Evolutionary conservation across 768 basidiomycete genomes (phyloP).

Genomic region (Rhizopogon salebrosus): DNA sequence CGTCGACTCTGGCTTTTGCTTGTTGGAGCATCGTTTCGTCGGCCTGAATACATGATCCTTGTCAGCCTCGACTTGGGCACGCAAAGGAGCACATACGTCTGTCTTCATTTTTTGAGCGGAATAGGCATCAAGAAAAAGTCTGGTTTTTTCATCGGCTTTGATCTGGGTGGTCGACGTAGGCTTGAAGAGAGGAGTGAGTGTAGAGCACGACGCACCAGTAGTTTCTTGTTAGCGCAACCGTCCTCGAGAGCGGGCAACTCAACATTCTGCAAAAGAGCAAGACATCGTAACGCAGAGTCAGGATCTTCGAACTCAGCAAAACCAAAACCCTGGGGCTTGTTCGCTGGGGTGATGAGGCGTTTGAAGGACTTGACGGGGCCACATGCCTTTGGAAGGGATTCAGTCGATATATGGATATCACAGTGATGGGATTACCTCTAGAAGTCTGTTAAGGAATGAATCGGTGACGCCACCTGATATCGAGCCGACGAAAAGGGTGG

Average conservation of each 20-base stretch:
- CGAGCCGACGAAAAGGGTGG: conserved; percentile 86
- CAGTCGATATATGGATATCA: too few species aligned
- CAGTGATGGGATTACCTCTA: conserved; percentile 70
- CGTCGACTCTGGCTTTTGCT: conserved; percentile 60
- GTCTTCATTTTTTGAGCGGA: conserved; percentile 72
- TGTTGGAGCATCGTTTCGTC: conserved; percentile 64
- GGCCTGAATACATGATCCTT: conserved; percentile 38
- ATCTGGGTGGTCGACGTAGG: conserved; percentile 56
- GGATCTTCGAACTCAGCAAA: conserved; percentile 96
- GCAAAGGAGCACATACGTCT: conserved; percentile 51
- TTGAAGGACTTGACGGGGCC: conserved; percentile 89
- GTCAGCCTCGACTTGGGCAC: conserved; percentile 1
- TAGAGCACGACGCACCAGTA: conserved; percentile 53
- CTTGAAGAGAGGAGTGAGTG: conserved; percentile 15
- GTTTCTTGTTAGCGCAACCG: conserved; percentile 55
- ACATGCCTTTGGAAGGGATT: conserved; percentile 80
- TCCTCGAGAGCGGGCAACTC: conserved; percentile 60
- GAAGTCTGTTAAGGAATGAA: conserved; percentile 68
- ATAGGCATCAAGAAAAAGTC: conserved; percentile 82
- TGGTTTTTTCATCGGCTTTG: conserved; percentile 96
- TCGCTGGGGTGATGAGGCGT: conserved; percentile 85
- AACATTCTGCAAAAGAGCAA: conserved; percentile 57
- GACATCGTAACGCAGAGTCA: conserved; percentile 78
- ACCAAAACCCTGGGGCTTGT: conserved; percentile 94
- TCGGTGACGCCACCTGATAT: conserved; percentile 93